Base-by-base conservation (phyloP, 257 asterid species). In the Penstemon eatonii region DNA sequence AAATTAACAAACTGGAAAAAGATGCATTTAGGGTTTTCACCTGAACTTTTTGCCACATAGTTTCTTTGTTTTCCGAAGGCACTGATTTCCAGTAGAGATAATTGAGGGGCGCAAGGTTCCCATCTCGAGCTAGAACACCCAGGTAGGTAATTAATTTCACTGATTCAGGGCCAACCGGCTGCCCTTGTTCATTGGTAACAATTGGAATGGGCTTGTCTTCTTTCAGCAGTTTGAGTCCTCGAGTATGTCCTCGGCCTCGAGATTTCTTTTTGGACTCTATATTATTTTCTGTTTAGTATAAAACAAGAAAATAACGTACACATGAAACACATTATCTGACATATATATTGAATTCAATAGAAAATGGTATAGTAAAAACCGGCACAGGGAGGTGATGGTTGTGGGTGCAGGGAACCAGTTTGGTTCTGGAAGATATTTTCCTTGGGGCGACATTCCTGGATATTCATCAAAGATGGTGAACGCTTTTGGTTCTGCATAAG, bases 11-110 rank as follows among this genome's bases (percentile, higher is more conserved):
- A 33, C 11, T 15, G 36, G 4, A 25, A 53, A 37, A 5, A 44
- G 64, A 53, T 37, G 58, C 15, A 43, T 25, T 15, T 19, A 73
- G 43, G 53, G 38, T 69, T 52, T 39, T 40, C 33, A 25, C 84
- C 81, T 73, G 77, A 63, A 80, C 79, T 76, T 76, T 65, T 66
- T 62, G 44, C 84, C 81, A 76, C 77, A 73, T 61, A 57, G 68
- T 73, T 65, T 76, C 77, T 67, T 80, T 80, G 56, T 53, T 56
- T 65, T 67, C 79, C 13, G 64, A 33, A 7, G 81, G 84, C 72
- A 80, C 45, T 10, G 77, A 67, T 70, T 79, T 74, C 84, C 84
- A 80, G 72, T 73, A 75, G 18, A 18, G 63, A 67, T 65, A 73
- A 25, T 73, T 80, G 38, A 80, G 75, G 52, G 84, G 84, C 52